These are phyloP conservation scores for Cyberlindnera misumaiensis DNA, from an alignment of 805 yeast genomes.

Conservation along the genomic window DNA sequence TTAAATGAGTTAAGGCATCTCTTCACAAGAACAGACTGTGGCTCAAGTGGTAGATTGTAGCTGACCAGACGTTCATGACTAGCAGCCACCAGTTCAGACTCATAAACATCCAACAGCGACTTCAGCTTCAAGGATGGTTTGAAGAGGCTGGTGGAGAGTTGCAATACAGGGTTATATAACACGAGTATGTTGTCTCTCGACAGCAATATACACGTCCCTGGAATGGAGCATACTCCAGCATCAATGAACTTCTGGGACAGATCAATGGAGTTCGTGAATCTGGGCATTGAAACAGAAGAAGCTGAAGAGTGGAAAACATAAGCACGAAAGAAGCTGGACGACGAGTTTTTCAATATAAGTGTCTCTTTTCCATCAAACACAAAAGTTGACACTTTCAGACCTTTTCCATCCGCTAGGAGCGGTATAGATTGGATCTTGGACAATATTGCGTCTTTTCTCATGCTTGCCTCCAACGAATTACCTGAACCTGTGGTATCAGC, in stretches of 20 bases:
- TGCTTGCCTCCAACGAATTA: constrained; percentile 25
- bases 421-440: constrained; percentile 45
- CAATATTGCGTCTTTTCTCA: constrained; percentile 64
- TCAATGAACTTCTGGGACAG: constrained; percentile 30
- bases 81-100: constrained; percentile 11
- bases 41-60: constrained; percentile 35
- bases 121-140: constrained; percentile 4
- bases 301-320: constrained; percentile 38
- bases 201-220: constrained; percentile 41
- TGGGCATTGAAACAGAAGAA: constrained; percentile 27
- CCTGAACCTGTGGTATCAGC: constrained; percentile 36
- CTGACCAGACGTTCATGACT: constrained; percentile 12
- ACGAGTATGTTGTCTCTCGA: constrained; percentile 29
- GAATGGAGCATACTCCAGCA: constrained; percentile 28
- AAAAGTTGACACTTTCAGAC: constrained; percentile 33
- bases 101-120: constrained; percentile 8
- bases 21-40: constrained; percentile 36
- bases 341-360: constrained; percentile 44
- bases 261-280: constrained; percentile 27
- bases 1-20: constrained; percentile 44
- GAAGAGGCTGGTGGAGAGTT: constrained; percentile 33
- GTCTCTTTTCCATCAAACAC: constrained; percentile 52
- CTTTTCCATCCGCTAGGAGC: constrained; percentile 24
- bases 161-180: constrained; percentile 53
- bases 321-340: constrained; percentile 37